Evolutionary conservation across 208 protist species (phyloP).

Genomic region (Dictyostelium gargantuum): DNA sequence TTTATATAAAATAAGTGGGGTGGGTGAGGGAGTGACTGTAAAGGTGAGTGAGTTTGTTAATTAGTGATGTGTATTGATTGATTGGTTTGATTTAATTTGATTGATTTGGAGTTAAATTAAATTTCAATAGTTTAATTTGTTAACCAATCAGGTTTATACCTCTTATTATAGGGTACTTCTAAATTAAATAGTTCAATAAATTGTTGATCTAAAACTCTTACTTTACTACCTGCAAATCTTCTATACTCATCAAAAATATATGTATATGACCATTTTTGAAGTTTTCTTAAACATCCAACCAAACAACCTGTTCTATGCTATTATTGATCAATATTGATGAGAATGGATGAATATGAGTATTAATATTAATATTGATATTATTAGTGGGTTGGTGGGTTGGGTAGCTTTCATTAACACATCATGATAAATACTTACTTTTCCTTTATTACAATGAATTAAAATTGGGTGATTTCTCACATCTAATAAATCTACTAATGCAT

Average conservation of each 20-base stretch:
- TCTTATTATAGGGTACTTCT: constrained; percentile 59
- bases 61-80: no score
- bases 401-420: no score
- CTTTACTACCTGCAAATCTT: constrained; percentile 94
- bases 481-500: constrained; percentile 82
- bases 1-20: no score
- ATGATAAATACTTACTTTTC: constrained; percentile 79
- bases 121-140: no score
- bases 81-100: no score
- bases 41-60: no score
- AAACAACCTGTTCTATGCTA: constrained; percentile 95
- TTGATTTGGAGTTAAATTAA: no score
- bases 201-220: constrained; percentile 94
- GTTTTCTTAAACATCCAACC: constrained; percentile 89
- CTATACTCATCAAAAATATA: constrained; percentile 97
- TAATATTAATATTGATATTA: no score
- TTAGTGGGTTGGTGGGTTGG: no score
- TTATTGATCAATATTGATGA: no score
- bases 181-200: constrained; percentile 97
- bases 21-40: no score
- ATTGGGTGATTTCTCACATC: constrained; percentile 95
- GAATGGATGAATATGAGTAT: not conserved
- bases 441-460: constrained; percentile 98
- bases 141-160: constrained; percentile 15
- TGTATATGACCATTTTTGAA: constrained; percentile 94